Evolutionary conservation across 23 red algal genomes (phyloP).

Genomic region (Gracilaria domingensis): DNA sequence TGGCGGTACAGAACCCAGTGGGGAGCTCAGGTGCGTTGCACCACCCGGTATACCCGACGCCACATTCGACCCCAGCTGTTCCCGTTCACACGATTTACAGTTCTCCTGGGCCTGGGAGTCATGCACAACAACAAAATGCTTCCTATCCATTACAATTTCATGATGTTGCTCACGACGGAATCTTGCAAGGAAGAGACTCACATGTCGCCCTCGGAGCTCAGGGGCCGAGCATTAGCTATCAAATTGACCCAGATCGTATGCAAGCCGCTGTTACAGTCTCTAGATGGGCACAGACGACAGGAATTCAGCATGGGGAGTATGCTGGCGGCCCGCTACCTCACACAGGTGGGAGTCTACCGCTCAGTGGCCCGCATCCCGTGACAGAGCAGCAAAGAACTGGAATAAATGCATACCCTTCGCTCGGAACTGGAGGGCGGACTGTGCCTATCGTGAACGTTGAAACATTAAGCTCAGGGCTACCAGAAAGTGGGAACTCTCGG

Average conservation of each 20-base stretch:
- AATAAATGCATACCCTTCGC: not conserved
- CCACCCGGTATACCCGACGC: not conserved
- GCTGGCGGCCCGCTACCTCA: constrained; percentile 4
- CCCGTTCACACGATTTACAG: not conserved
- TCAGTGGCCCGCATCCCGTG: not conserved
- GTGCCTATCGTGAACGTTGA: constrained; percentile 28
- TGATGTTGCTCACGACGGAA: constrained; percentile 2
- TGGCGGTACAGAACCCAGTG: not conserved
- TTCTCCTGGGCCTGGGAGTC: not conserved
- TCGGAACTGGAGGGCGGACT: constrained; percentile 20
- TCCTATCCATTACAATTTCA: constrained; percentile 40
- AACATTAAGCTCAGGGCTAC: not conserved
- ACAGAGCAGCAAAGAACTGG: constrained; percentile 20
- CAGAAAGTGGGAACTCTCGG: not conserved
- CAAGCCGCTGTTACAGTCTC: constrained; percentile 21
- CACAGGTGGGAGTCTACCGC: not conserved
- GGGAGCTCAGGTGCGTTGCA: not conserved
- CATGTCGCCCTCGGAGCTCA: not conserved
- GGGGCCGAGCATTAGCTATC: constrained; percentile 1
- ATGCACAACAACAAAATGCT: constrained; percentile 12
- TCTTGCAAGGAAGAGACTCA: not conserved
- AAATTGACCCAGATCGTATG: constrained; percentile 30
- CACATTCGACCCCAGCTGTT: not conserved
- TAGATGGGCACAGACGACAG: constrained; percentile 28
- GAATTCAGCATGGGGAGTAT: constrained; percentile 26